Base-by-base conservation (phyloP, 139 green algal genomes). In the Chlorella vulgaris region DNA sequence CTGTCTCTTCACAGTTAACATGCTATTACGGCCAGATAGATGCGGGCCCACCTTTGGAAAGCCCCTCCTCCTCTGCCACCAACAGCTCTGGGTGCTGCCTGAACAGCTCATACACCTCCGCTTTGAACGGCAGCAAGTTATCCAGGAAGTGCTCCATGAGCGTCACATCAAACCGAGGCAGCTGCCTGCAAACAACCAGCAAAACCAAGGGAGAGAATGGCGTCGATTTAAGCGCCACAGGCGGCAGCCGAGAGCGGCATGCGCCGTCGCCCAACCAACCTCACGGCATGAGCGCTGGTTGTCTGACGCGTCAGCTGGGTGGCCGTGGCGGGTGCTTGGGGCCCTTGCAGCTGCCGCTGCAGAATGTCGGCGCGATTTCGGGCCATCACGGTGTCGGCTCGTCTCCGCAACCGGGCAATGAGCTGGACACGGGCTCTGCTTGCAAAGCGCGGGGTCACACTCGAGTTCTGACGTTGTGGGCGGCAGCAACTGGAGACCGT, bases 41-140 rank as follows among this genome's bases (percentile, higher is more conserved):
- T 15, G 19, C 28, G 28, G 4, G 51, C 77, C 38, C 63, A 91
- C 89, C 90, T 81, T 96, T 96, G 51, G 81, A 87, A 24, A 96
- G 77, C 1, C 88, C 91, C 74, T 96, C 93, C 70, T 90, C 81
- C 0, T 88, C 74, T 18, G 85, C 51, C 22, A 91, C 86, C 43
- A 97, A 88, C 71, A 97, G 85, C 55, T 97, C 90, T 1, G 93
- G 92, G 43, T 90, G 86, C 65, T 86, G 73, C 21, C 82, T 78
- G 74, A 97, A 96, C 5, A 94, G 28, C 4, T 78, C 76, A 74
- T 93, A 92, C 2, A 93, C 87, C 31, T 88, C 82, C 4, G 85
- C 69, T 70, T 87, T 84, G 18, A 92, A 47, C n/a, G 61, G 35
- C 26, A 62, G 40, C 18, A 79, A 42, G 63, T 82, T 78, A 35